Evolutionary conservation across 306 rosid genomes (phyloP), one percentile per base, ranked within the genome.

Genomic region (Fragaria iinumae): DNA sequence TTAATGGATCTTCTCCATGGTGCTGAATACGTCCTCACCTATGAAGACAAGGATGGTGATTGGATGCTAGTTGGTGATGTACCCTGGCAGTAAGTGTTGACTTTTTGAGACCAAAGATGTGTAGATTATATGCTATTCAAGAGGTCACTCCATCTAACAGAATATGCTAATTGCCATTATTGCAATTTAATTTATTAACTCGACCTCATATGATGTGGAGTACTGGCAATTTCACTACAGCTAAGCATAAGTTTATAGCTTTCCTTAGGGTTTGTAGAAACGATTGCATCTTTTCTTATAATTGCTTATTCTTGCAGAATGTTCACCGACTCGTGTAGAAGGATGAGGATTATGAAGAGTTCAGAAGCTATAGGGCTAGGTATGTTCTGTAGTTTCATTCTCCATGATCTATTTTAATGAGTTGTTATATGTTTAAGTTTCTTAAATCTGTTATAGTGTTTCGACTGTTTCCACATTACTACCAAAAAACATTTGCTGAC

Each of bases 51-150:
- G 76, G 98, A 95, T 81, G 92, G 89, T 16, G 98, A 95, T 71
- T 95, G 98, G 98, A 92, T 95, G 98, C 86, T 95, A 20, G 98
- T 94, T 85, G 98, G 98, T 66, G 98, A 94, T 82, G 98, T 90
- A 64, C 97, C 98, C 38, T 94, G 98, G 98, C 86, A 85, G 98
- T 94, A 89, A 91, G 98, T 84, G 49, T 25, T 56, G 72, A 59
- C 5, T 66, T 67, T 44, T 67, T 76, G 52, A 48, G 25, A 17
- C 57, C 18, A 36, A 39, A 50, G 34, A 56, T 67, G 32, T 66
- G 62, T 23, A 25, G 21, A 66, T 57, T n/a, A 55, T 67, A 27
- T 44, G 41, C 27, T 45, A 55, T 16, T 44, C 75, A 17, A n/a
- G 67, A 67, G 14, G 23, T 10, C 57, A 68, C 17, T 77, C 29